Conservation (phyloP, 2,329 filamentous ascomycete species). For the Bimuria novae-zelandiae region DNA sequence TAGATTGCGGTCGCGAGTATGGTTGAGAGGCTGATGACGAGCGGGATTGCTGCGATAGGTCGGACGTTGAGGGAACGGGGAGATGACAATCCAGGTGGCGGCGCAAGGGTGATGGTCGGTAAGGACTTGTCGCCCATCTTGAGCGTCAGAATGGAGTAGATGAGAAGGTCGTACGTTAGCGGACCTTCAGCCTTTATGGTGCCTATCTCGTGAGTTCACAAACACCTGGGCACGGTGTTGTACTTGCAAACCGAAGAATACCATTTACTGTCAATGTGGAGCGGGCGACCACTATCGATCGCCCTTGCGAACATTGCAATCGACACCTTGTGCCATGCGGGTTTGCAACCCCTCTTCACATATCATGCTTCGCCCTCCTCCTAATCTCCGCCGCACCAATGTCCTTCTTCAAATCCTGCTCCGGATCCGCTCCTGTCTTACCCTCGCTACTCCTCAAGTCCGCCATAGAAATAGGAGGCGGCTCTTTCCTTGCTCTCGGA, state of each 20-base stretch:
- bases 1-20: background rate
- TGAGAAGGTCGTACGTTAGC: too few relatives aligned
- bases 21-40: background rate
- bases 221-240: too few relatives aligned
- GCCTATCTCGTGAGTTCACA: too few relatives aligned
- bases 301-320: too few relatives aligned
- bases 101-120: conserved; percentile 6
- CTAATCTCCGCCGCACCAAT: conserved; percentile 17
- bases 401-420: conserved; percentile 14
- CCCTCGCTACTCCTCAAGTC: conserved; percentile 21
- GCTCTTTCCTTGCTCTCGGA: conserved; percentile 15
- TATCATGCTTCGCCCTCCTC: conserved; percentile 6
- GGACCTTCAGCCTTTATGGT: too few relatives aligned
- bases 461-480: conserved; percentile 42
- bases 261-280: too few relatives aligned
- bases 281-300: too few relatives aligned
- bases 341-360: conserved; percentile 6
- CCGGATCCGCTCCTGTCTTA: conserved; percentile 6
- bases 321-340: background rate
- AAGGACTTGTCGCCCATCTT: background rate
- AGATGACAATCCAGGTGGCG: background rate
- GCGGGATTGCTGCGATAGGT: background rate
- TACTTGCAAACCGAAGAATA: too few relatives aligned
- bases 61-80: background rate
- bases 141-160: background rate